Conservation (phyloP, 2,329 filamentous ascomycete genomes). For the Venturia carpophila region DNA sequence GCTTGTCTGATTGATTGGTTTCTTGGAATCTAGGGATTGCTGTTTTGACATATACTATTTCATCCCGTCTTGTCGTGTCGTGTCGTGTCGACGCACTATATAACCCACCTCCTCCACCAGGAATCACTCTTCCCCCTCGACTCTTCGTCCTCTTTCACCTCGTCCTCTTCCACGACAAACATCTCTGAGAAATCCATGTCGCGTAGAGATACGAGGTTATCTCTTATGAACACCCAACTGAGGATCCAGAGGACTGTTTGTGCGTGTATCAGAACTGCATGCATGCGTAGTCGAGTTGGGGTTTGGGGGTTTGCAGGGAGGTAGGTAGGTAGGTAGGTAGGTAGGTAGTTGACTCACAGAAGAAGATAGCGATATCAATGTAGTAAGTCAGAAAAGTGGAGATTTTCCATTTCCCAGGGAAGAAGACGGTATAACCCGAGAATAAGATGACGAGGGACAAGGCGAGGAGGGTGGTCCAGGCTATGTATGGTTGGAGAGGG, state of each 20-base stretch:
- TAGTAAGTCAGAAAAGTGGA: not conserved
- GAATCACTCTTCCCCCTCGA: too few relatives aligned
- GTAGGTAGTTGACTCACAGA: not conserved
- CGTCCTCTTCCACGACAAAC: not conserved
- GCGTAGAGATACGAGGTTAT: not conserved
- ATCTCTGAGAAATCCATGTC: not conserved
- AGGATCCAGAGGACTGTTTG: not conserved
- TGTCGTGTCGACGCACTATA: too few relatives aligned
- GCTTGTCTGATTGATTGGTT: too few relatives aligned
- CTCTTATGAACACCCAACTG: not conserved
- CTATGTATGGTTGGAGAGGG: conserved; percentile 7
- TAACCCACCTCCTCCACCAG: too few relatives aligned
- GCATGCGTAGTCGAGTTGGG: too few relatives aligned
- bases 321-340: too few relatives aligned
- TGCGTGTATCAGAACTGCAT: not conserved
- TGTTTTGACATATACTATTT: too few relatives aligned
- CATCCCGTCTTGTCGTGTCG: too few relatives aligned
- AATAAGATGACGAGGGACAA: not conserved
- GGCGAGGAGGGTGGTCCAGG: not conserved
- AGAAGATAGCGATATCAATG: conserved; percentile 4
- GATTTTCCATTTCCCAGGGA: conserved; percentile 12
- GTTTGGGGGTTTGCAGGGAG: too few relatives aligned
- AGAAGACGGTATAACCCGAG: conserved; percentile 9
- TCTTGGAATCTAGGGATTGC: too few relatives aligned
- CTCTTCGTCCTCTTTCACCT: not conserved